These are phyloP conservation scores for Carex arenaria DNA, from an alignment of 202 grass and related monocot genomes.

Conservation along the genomic window DNA sequence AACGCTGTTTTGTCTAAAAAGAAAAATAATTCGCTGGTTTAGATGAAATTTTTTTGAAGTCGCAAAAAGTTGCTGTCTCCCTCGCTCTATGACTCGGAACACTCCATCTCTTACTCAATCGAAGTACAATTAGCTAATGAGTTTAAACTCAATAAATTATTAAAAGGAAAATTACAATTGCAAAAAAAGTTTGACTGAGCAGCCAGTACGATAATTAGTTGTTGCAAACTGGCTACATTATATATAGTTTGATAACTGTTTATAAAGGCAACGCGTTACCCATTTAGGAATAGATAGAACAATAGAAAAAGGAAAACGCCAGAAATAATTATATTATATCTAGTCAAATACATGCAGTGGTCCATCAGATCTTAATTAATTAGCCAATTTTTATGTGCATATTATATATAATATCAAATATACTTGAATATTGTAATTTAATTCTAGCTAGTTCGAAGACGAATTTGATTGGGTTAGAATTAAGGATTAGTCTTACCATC, in stretches of 20 bases:
- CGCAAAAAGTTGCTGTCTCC: too few species aligned
- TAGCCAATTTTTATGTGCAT: background rate
- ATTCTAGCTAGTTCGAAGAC: background rate
- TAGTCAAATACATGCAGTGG: slow-evolving; percentile 15
- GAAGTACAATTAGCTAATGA: too few species aligned
- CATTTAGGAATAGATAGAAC: background rate
- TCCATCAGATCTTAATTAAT: background rate
- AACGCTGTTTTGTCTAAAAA: too few species aligned
- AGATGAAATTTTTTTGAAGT: too few species aligned
- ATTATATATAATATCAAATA: background rate
- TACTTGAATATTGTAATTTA: background rate
- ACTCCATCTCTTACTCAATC: too few species aligned
- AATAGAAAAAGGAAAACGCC: background rate
- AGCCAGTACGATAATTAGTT: background rate
- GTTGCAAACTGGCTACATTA: slow-evolving; percentile 10
- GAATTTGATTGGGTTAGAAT: background rate
- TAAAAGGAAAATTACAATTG: background rate
- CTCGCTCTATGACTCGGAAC: too few species aligned
- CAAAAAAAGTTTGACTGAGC: background rate
- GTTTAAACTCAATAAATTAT: too few species aligned
- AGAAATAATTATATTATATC: background rate
- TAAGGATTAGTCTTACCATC: background rate
- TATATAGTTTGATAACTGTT: background rate
- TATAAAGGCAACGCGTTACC: background rate
- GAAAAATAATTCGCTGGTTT: too few species aligned